phyloP scores from a whole-genome alignment of 306 rosid species.

The Gastrolobium bilobum region DNA sequence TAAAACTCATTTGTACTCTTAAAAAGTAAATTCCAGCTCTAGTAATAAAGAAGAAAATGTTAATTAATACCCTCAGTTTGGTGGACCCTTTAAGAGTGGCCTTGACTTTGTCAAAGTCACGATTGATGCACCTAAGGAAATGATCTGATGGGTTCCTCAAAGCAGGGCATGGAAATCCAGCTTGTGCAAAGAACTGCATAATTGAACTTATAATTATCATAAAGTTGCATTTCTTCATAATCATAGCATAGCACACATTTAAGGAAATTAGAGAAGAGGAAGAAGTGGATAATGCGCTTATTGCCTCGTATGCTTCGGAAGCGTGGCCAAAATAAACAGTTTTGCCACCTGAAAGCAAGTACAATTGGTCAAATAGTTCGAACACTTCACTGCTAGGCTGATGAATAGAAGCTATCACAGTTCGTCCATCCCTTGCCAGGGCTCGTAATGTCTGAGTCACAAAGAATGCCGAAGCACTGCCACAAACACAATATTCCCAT shows the following conservation, averaged over 20 bases:
- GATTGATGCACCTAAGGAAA: slow-evolving; percentile 91
- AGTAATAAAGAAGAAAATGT: slow-evolving; percentile 24
- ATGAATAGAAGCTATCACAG: slow-evolving; percentile 95
- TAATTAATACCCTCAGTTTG: slow-evolving; percentile 75
- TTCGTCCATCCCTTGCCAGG: slow-evolving; percentile 90
- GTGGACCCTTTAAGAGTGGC: slow-evolving; percentile 91
- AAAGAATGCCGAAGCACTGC: slow-evolving; percentile 98
- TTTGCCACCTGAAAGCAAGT: slow-evolving; percentile 93
- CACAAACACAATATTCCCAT: slow-evolving; percentile 31
- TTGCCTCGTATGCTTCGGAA: slow-evolving; percentile 90
- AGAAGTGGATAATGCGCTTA: background rate
- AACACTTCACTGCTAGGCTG: slow-evolving; percentile 99
- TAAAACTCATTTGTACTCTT: too few relatives aligned
- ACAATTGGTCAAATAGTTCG: slow-evolving; percentile 90
- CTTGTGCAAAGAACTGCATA: slow-evolving; percentile 93
- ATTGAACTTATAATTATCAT: background rate
- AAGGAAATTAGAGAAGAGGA: background rate
- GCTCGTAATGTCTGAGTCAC: slow-evolving; percentile 92
- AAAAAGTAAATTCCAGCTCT: too few relatives aligned
- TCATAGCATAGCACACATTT: background rate
- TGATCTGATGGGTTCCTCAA: slow-evolving; percentile 98
- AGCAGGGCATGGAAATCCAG: slow-evolving; percentile 99
- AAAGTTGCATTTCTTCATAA: slow-evolving; percentile 24
- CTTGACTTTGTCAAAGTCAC: slow-evolving; percentile 95
- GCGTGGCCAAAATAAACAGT: slow-evolving; percentile 95